Percentiles rank a stretch among this genome's conserved stretches.
Evolutionary conservation across 2,329 filamentous ascomycete genomes (phyloP).

Genomic region (Phaeosphaeriaceae sp.): DNA sequence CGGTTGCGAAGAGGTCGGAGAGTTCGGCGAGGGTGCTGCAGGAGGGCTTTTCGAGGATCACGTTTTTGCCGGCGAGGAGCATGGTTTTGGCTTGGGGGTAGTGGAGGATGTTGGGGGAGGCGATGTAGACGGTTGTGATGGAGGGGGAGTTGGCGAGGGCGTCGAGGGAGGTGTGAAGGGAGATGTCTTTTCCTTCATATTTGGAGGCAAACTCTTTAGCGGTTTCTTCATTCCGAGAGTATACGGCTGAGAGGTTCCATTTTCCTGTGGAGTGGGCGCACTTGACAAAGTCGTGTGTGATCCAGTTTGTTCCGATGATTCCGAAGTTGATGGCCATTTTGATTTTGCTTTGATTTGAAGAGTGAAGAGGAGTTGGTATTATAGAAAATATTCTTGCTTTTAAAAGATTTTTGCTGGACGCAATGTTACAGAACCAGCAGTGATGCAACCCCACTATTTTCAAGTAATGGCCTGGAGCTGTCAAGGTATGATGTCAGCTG

Average conservation of each 20-base stretch:
- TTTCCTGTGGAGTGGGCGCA: conserved; percentile 51
- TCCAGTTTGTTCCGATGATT: conserved; percentile 58
- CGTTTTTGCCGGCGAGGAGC: conserved; percentile 54
- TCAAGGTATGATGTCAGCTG: conserved; percentile 18
- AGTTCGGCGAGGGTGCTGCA: conserved; percentile 53
- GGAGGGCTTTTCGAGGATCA: conserved; percentile 59
- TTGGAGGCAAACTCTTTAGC: conserved; percentile 53
- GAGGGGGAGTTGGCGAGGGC: conserved; percentile 47
- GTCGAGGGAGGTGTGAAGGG: conserved; percentile 50
- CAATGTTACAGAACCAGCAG: conserved; percentile 4
- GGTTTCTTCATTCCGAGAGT: conserved; percentile 53
- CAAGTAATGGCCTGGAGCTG: conserved; percentile 1
- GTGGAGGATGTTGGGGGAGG: conserved; percentile 57
- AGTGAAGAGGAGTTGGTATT: no score
- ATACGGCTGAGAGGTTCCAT: conserved; percentile 55
- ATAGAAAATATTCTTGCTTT: not conserved
- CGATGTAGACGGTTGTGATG: conserved; percentile 56
- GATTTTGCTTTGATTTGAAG: no score
- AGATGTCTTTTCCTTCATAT: conserved; percentile 39
- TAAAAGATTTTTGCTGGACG: not conserved
- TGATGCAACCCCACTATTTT: conserved; percentile 21
- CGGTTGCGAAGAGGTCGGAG: conserved; percentile 51
- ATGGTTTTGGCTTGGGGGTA: conserved; percentile 53
- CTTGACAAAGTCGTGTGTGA: conserved; percentile 56
- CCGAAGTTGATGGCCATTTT: conserved; percentile 51